A percentile compares a stretch with the other conserved stretches of the same genome.
phyloP scores from a whole-genome alignment of 2,329 filamentous ascomycete genomes.

The Curvularia lunata region DNA sequence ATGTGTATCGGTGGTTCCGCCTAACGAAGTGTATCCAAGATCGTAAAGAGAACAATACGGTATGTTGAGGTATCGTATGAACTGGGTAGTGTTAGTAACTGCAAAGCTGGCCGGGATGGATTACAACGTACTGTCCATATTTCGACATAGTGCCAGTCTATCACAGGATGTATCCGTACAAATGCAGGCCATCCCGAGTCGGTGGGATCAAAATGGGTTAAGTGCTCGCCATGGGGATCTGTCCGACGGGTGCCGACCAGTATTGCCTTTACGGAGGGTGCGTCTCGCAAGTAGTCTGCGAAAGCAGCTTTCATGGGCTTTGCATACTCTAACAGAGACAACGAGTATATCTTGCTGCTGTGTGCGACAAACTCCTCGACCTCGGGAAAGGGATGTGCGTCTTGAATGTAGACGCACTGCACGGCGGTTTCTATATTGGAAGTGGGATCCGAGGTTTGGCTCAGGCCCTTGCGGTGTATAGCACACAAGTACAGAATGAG shows the following conservation, averaged over 20 bases:
- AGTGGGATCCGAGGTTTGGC: conserved; percentile 27
- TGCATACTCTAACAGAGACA: conserved; percentile 76
- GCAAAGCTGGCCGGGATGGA: neutral
- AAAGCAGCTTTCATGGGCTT: conserved; percentile 83
- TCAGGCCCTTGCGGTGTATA: conserved; percentile 52
- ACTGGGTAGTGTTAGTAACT: conserved; percentile 56
- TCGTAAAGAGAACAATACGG: conserved; percentile 90
- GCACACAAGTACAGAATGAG: conserved; percentile 82
- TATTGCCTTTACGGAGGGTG: conserved; percentile 73
- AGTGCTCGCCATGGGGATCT: conserved; percentile 81
- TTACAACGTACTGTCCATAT: conserved; percentile 80
- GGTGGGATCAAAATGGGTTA: conserved; percentile 85
- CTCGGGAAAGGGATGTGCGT: conserved; percentile 80
- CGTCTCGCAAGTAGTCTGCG: conserved; percentile 72
- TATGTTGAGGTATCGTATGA: conserved; percentile 78
- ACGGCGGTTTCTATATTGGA: conserved; percentile 55
- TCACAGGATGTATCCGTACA: conserved; percentile 91
- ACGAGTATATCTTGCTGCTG: conserved; percentile 72
- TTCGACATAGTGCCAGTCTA: conserved; percentile 96
- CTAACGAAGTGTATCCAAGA: conserved; percentile 87
- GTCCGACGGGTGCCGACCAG: conserved; percentile 89
- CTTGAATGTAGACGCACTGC: conserved; percentile 88
- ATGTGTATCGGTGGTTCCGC: conserved; percentile 84
- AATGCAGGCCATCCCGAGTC: conserved; percentile 90
- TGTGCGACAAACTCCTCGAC: conserved; percentile 82